Base-by-base conservation (phyloP, 1,284 basidiomycete species). In the Ganoderma multipileum region DNA sequence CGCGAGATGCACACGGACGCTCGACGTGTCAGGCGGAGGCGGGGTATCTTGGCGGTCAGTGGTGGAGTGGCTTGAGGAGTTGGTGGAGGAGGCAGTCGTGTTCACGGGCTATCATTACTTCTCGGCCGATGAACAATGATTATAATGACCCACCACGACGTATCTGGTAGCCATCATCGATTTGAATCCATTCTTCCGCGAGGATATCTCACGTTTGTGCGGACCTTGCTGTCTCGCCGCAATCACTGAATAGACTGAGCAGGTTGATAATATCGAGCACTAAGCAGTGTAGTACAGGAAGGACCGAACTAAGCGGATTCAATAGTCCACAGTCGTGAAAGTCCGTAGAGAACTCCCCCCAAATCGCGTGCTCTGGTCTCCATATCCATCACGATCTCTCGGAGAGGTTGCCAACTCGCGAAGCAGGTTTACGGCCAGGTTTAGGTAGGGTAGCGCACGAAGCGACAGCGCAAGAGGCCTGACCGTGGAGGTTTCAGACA, bases 291-390 rank as follows among this genome's bases (percentile, higher is more conserved):
- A 33, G 33, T 33, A 33, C 33, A 33, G 33, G 1, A 1, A 33
- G 3, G 33, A 5, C 33, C 33, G 33, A 39, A 3, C 2, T 14
- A 39, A 39, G 38, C 38, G 12, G 12, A 3, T 39, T 14, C 14
- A 16, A 42, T 18, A 12, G 16, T 42, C 41, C 41, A 33, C 8
- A 33, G 33, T 42, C 3, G 2, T 2, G 16, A 1, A 42, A 6
- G 41, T 6, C 41, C 16, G 14, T 42, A 3, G 16, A 16, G 16
- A 28, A 11, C 11, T 3, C 33, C 54, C 33, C 38, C 54, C 33
- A 33, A 33, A 33, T 33, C n/a, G 33, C 33, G 33, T 33, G 33
- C 7, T 33, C 33, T 7, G 33, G 33, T 39, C 52, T 69, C 73
- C 54, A 55, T 55, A 55, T 55, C 54, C 54, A 33, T 33, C 54